Percentiles rank a stretch among this genome's conserved stretches.
Conservation (phyloP, 495 filamentous ascomycete species). For the Podospora pseudocomata region DNA sequence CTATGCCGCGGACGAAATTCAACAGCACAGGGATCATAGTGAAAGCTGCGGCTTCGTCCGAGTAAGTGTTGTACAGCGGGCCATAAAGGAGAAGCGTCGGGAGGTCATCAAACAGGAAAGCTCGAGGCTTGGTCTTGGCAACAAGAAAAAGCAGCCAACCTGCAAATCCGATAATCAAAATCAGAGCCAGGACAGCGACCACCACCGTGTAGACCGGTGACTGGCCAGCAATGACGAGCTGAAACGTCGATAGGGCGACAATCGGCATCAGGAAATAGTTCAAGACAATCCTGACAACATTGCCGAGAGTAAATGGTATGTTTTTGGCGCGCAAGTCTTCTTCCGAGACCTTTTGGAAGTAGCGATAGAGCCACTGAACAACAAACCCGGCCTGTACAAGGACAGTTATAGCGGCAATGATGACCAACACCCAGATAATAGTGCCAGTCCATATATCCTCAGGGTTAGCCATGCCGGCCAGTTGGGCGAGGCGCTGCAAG, state of each 20-base stretch:
- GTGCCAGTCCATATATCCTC: conserved; percentile 91
- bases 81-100: conserved; percentile 86
- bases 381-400: conserved; percentile 74
- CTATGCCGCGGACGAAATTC: conserved; percentile 79
- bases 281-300: conserved; percentile 81
- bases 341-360: conserved; percentile 65
- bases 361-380: conserved; percentile 67
- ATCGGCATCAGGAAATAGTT: conserved; percentile 89
- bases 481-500: conserved; percentile 70
- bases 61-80: conserved; percentile 97
- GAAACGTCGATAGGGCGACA: conserved; percentile 81
- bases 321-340: conserved; percentile 89
- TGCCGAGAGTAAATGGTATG: conserved; percentile 85
- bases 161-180: conserved; percentile 66
- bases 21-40: conserved; percentile 80
- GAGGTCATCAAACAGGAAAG: conserved; percentile 88
- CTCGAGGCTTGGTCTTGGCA: conserved; percentile 71
- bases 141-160: conserved; percentile 79
- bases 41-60: conserved; percentile 79
- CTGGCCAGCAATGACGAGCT: conserved; percentile 68
- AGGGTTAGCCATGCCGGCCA: conserved; percentile 72
- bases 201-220: conserved; percentile 68
- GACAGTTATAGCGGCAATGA: conserved; percentile 64
- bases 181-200: conserved; percentile 68
- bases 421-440: conserved; percentile 77